These are phyloP conservation scores for Psilocybe azurescens DNA, from an alignment of 768 basidiomycete genomes.

Conservation along the genomic window DNA sequence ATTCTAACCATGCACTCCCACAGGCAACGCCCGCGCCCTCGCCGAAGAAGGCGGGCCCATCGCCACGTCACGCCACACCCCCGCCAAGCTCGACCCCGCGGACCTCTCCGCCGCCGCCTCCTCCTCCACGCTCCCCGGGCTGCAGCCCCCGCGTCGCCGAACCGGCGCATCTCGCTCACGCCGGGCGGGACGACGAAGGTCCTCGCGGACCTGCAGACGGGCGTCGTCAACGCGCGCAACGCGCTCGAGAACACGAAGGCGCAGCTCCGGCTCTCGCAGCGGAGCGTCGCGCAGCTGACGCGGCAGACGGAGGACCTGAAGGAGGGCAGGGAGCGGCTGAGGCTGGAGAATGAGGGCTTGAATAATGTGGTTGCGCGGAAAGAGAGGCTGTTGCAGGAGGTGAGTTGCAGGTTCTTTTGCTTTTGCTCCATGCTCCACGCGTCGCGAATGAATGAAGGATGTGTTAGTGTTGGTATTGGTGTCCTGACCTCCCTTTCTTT, in stretches of 20 bases:
- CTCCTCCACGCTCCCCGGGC: slow-evolving; percentile 33
- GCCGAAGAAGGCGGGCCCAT: slow-evolving; percentile 62
- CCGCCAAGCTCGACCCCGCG: slow-evolving; percentile 35
- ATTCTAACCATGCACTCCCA: slow-evolving; percentile 21
- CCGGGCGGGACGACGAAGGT: slow-evolving; percentile 88
- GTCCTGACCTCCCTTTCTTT: slow-evolving; percentile 9
- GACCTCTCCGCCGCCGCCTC: slow-evolving; percentile 41
- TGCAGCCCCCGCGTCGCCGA: slow-evolving; percentile 60
- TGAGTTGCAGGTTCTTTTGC: slow-evolving; percentile 29
- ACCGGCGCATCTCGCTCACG: slow-evolving; percentile 62
- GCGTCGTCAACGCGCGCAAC: slow-evolving; percentile 77
- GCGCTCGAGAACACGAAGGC: slow-evolving; percentile 87
- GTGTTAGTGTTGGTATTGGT: neutral
- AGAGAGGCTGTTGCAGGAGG: slow-evolving; percentile 87
- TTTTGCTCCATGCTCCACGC: neutral
- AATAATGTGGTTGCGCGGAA: slow-evolving; percentile 90
- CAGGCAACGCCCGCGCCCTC: slow-evolving; percentile 85
- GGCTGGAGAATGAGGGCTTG: slow-evolving; percentile 86
- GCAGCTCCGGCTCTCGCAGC: slow-evolving; percentile 81
- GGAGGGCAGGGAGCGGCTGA: slow-evolving; percentile 80
- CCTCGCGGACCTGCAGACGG: slow-evolving; percentile 84
- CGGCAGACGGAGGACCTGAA: slow-evolving; percentile 89
- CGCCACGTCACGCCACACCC: slow-evolving; percentile 37
- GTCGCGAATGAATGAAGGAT: neutral
- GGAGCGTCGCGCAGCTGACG: slow-evolving; percentile 84